A percentile compares a stretch with the other conserved stretches of the same genome.
These are phyloP conservation scores for Xenoacremonium recifei DNA, from an alignment of 2,329 filamentous ascomycete genomes.

Conservation along the genomic window DNA sequence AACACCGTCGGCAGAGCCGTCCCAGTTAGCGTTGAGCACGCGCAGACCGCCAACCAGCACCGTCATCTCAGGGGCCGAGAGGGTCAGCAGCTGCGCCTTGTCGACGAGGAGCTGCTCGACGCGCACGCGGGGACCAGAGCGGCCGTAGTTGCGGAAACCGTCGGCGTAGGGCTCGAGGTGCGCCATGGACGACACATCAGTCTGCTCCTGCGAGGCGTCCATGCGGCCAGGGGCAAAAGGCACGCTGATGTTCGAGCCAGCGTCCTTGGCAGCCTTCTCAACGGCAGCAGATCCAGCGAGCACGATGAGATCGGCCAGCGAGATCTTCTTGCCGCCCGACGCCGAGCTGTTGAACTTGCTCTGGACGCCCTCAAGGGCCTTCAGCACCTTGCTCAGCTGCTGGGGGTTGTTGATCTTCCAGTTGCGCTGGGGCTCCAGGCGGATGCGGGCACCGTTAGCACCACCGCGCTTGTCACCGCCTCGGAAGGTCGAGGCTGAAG, in stretches of 20 bases:
- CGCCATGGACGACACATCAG: slow-evolving; percentile 61
- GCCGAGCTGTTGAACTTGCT: slow-evolving; percentile 57
- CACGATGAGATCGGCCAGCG: slow-evolving; percentile 76
- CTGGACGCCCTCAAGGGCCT: slow-evolving; percentile 63
- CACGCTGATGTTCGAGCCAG: slow-evolving; percentile 51
- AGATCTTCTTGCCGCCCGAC: slow-evolving; percentile 64
- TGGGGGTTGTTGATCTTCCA: slow-evolving; percentile 75
- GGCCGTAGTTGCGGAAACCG: slow-evolving; percentile 78
- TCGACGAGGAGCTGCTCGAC: slow-evolving; percentile 72
- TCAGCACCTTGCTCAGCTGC: slow-evolving; percentile 61
- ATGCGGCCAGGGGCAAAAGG: slow-evolving; percentile 72
- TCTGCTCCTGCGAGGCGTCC: slow-evolving; percentile 71
- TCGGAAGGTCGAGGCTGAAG: slow-evolving; percentile 70
- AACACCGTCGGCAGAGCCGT: slow-evolving; percentile 65
- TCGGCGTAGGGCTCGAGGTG: slow-evolving; percentile 68
- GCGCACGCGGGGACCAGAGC: slow-evolving; percentile 57
- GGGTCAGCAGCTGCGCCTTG: slow-evolving; percentile 66
- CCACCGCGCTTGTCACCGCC: slow-evolving; percentile 78
- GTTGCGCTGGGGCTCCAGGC: slow-evolving; percentile 67
- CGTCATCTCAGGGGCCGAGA: slow-evolving; percentile 68
- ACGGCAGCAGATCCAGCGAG: slow-evolving; percentile 67
- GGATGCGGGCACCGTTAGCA: slow-evolving; percentile 76
- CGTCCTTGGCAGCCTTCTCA: slow-evolving; percentile 66
- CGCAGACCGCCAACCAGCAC: slow-evolving; percentile 72
- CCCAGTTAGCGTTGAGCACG: slow-evolving; percentile 67